Conservation (phyloP, 2,329 filamentous ascomycete genomes). For the Sporothrix pseudoabietina region DNA sequence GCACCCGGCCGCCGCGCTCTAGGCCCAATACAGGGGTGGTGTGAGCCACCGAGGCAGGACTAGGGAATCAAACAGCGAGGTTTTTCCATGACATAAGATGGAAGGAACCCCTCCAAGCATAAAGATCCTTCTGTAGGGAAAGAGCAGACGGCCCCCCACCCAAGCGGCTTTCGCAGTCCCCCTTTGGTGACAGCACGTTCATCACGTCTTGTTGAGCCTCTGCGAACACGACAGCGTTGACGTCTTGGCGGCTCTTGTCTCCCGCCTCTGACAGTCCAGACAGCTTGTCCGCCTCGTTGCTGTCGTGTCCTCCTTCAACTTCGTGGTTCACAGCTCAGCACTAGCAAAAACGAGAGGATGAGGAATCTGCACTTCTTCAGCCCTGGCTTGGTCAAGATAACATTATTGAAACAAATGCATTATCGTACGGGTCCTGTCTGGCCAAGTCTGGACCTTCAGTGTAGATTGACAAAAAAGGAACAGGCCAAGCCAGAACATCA, state of each 20-base stretch:
- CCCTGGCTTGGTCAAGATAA: not conserved
- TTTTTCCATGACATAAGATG: conserved; percentile 16
- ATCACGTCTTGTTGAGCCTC: conserved; percentile 15
- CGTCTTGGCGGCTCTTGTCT: not conserved
- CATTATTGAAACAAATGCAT: not conserved
- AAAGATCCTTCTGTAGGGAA: not conserved
- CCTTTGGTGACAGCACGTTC: not conserved
- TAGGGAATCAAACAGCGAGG: conserved; percentile 23
- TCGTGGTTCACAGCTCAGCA: conserved; percentile 5
- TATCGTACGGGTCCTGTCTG: conserved; percentile 5
- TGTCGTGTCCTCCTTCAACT: not conserved
- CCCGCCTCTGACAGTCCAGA: not conserved
- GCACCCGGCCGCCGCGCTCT: conserved; percentile 13
- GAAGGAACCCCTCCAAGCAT: not conserved
- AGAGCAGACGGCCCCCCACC: not conserved
- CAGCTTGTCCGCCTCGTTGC: not conserved
- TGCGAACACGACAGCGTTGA: conserved; percentile 14
- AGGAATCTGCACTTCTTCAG: conserved; percentile 7
- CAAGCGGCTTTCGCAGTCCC: not conserved
- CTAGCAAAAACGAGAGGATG: not conserved
- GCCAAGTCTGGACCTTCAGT: not conserved
- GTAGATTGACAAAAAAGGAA: not conserved
- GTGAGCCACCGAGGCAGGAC: conserved; percentile 14
- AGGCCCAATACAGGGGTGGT: conserved; percentile 8
- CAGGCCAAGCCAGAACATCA: not conserved